Evolutionary conservation across 2,329 filamentous ascomycete species (phyloP).

Genomic region (Chaetomium sp.): DNA sequence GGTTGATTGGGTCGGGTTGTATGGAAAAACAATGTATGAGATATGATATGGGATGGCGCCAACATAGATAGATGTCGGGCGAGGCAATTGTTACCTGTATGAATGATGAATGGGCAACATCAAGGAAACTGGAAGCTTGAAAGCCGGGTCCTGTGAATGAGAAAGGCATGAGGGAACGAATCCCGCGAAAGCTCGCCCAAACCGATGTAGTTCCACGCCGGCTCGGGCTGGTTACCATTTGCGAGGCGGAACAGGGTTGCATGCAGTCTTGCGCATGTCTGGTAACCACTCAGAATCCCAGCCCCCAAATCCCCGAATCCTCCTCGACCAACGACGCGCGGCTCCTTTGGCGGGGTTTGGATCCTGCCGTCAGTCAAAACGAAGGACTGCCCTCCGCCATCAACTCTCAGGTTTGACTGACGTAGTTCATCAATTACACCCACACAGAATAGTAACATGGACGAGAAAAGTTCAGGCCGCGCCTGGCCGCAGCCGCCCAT

Average conservation of each 20-base stretch:
- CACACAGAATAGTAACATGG: neutral
- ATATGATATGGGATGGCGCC: neutral
- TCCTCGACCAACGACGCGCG: neutral
- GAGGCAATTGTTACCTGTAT: neutral
- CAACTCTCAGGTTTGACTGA: neutral
- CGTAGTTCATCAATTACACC: neutral
- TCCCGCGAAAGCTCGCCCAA: no score
- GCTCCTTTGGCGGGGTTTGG: neutral
- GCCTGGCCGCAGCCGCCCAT: neutral
- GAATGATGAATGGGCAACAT: neutral
- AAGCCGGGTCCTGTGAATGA: no score
- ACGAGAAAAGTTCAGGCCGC: neutral
- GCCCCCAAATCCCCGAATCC: neutral
- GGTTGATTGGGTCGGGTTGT: neutral
- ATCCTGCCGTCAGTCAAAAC: neutral
- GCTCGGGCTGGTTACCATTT: neutral
- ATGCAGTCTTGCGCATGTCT: neutral
- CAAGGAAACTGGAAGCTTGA: neutral
- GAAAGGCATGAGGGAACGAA: no score
- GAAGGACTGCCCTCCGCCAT: neutral
- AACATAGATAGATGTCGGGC: neutral
- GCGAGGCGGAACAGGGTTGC: neutral
- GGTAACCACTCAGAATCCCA: neutral
- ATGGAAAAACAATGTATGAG: neutral
- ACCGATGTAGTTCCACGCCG: neutral